These are phyloP conservation scores for Funneliformis mosseae DNA, from an alignment of 192 early-diverging fungal species.

Conservation along the genomic window DNA sequence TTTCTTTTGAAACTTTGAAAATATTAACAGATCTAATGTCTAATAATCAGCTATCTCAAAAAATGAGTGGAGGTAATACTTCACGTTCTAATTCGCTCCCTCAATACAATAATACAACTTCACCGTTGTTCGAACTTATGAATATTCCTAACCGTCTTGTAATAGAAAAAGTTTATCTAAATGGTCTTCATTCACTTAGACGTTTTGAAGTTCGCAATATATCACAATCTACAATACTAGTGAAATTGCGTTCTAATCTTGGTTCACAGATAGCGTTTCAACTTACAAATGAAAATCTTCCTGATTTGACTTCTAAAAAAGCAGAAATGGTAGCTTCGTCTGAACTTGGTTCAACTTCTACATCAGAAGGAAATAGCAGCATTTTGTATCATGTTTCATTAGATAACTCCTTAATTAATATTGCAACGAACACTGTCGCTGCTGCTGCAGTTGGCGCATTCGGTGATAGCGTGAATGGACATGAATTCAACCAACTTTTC, in stretches of 20 bases:
- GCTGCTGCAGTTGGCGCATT: conserved; percentile 55
- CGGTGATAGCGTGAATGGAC: conserved; percentile 42
- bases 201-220: conserved; percentile 74
- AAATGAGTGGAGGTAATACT: not conserved
- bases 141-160: conserved; percentile 60
- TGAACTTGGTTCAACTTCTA: not conserved
- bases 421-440: conserved; percentile 69
- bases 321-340: conserved; percentile 21
- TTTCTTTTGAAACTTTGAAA: not conserved
- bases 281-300: conserved; percentile 82
- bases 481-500: conserved; percentile 90
- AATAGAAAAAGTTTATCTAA: conserved; percentile 80
- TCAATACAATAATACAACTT: not conserved
- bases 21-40: not conserved
- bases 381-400: not conserved
- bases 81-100: not conserved
- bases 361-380: not conserved
- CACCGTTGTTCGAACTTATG: conserved; percentile 49
- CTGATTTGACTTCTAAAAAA: conserved; percentile 54
- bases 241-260: conserved; percentile 81
- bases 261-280: conserved; percentile 83
- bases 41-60: not conserved
- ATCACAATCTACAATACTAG: conserved; percentile 55
- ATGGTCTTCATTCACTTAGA: conserved; percentile 77
- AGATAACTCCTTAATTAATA: conserved; percentile 31